These are phyloP conservation scores for Xylariomycetidae sp. DNA, from an alignment of 2,329 filamentous ascomycete genomes.

Conservation along the genomic window DNA sequence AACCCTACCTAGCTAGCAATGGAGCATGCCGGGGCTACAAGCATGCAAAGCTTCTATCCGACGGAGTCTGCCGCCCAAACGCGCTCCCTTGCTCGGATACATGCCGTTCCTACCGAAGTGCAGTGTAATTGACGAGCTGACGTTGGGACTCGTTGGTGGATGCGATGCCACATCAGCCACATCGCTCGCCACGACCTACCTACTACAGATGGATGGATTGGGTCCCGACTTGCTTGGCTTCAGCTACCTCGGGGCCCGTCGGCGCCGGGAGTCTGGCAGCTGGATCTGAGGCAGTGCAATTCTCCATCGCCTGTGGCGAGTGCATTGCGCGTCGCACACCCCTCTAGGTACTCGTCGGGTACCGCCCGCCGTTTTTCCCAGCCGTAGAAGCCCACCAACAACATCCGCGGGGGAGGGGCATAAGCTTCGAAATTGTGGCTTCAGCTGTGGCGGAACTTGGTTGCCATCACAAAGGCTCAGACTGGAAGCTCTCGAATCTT, in stretches of 20 bases:
- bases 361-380: not conserved
- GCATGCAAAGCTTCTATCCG: too few relatives aligned
- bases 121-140: slow-evolving; percentile 1
- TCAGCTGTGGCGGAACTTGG: slow-evolving; percentile 1
- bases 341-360: not conserved
- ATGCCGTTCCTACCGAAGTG: not conserved
- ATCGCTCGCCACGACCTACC: not conserved
- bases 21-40: too few relatives aligned
- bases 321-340: slow-evolving; percentile 13
- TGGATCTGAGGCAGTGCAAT: slow-evolving; percentile 12
- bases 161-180: slow-evolving; percentile 1
- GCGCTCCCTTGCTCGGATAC: not conserved
- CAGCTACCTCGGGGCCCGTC: too few relatives aligned
- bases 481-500: not conserved
- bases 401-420: not conserved
- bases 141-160: slow-evolving; percentile 1
- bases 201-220: not conserved
- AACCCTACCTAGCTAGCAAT: too few relatives aligned
- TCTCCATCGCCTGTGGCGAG: slow-evolving; percentile 13
- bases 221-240: too few relatives aligned
- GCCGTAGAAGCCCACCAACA: not conserved
- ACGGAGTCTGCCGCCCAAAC: too few relatives aligned
- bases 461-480: not conserved
- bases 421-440: not conserved
- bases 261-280: not conserved